Evolutionary conservation across 2,329 filamentous ascomycete species (phyloP).

Genomic region (Sporothrix mexicana): DNA sequence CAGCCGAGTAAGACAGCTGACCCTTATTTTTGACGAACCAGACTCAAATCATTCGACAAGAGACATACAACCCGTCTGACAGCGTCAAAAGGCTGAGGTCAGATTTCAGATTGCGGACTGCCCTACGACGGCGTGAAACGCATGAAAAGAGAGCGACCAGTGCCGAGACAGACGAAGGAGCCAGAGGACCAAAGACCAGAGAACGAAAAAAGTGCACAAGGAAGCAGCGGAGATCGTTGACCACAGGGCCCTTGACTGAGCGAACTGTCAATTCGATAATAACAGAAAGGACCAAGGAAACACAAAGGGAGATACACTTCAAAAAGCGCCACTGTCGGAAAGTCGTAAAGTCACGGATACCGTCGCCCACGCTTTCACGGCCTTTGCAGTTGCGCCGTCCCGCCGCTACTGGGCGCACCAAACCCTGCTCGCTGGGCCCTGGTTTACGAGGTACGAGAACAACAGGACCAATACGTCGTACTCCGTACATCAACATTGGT

Average conservation of each 20-base stretch:
- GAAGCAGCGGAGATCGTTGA: slow-evolving; percentile 10
- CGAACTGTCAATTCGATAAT: neutral
- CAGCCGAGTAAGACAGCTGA: neutral
- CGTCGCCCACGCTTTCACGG: slow-evolving; percentile 17
- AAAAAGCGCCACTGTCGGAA: slow-evolving; percentile 3
- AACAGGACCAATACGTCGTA: neutral
- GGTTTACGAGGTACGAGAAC: slow-evolving; percentile 6
- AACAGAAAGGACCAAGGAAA: neutral
- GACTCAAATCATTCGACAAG: neutral
- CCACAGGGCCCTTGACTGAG: neutral
- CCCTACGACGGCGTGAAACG: slow-evolving; percentile 13
- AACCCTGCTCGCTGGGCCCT: slow-evolving; percentile 17
- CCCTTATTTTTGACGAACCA: no score
- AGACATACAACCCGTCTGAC: slow-evolving; percentile 8
- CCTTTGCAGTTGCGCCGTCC: slow-evolving; percentile 23
- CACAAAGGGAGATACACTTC: neutral
- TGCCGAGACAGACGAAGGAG: slow-evolving; percentile 15
- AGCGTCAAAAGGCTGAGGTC: neutral
- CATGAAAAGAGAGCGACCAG: slow-evolving; percentile 19
- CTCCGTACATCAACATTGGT: neutral
- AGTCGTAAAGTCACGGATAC: slow-evolving; percentile 5
- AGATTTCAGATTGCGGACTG: neutral
- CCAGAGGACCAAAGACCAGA: neutral
- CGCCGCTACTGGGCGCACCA: slow-evolving; percentile 21
- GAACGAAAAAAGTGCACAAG: neutral